phyloP scores from a whole-genome alignment of 495 filamentous ascomycete genomes.

The Tetracladium setigerum region DNA sequence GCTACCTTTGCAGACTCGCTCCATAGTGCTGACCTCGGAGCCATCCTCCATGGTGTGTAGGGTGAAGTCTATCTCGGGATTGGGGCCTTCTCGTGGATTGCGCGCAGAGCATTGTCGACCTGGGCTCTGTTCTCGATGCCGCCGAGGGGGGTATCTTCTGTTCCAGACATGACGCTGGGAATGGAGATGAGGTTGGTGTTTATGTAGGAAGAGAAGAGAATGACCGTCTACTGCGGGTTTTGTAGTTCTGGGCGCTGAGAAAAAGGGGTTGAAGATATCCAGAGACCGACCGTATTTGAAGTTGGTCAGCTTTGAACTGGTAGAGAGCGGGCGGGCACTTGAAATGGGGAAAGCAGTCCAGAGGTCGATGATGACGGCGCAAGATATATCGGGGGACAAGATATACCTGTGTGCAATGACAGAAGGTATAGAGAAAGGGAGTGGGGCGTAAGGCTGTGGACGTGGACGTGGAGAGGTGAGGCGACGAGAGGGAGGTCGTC shows the following conservation, averaged over 20 bases:
- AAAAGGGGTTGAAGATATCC: neutral
- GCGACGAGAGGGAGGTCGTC: neutral
- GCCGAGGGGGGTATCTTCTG: neutral
- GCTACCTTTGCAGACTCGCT: conserved; percentile 95
- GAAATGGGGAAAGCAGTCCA: neutral
- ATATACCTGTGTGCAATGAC: too few relatives aligned
- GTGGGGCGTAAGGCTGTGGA: neutral
- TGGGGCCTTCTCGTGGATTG: conserved; percentile 85
- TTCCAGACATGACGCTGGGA: neutral
- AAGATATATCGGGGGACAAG: neutral
- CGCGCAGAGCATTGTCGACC: conserved; percentile 65
- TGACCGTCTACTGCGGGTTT: conserved; percentile 15
- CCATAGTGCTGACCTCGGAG: conserved; percentile 84
- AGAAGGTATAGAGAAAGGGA: neutral
- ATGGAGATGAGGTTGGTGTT: neutral
- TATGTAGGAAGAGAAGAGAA: conserved; percentile 1
- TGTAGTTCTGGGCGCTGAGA: neutral
- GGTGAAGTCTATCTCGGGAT: conserved; percentile 97
- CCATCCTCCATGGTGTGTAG: conserved; percentile 98
- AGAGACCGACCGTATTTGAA: neutral
- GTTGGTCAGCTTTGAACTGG: neutral
- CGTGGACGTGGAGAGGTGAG: neutral
- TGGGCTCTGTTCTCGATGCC: conserved; percentile 23
- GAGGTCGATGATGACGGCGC: neutral
- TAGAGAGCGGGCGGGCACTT: neutral